These are phyloP conservation scores for Quercus tomentella DNA, from an alignment of 331 rosid species.

Conservation along the genomic window DNA sequence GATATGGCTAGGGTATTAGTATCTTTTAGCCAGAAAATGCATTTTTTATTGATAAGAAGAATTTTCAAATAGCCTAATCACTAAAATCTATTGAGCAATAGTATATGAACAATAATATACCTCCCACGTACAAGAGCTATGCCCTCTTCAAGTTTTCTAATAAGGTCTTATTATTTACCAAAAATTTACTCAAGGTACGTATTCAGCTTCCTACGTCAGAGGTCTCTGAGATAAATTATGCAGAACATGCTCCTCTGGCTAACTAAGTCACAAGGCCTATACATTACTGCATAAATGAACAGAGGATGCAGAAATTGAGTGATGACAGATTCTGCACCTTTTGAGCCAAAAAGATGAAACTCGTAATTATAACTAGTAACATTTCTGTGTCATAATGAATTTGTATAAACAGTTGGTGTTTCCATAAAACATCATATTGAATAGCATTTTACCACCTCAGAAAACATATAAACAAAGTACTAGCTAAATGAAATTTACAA, in stretches of 20 bases:
- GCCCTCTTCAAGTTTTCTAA: not conserved
- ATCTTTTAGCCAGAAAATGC: not conserved
- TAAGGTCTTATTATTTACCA: not conserved
- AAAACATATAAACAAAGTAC: not conserved
- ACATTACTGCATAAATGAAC: not conserved
- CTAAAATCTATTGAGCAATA: not conserved
- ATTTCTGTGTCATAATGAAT: not conserved
- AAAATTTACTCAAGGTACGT: not conserved
- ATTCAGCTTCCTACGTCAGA: not conserved
- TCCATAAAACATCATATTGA: not conserved
- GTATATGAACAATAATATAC: not conserved
- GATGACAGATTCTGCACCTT: not conserved
- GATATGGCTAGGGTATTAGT: too few species aligned
- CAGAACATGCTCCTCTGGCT: not conserved
- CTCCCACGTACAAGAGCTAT: not conserved
- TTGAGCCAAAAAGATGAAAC: not conserved
- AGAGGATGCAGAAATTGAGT: not conserved
- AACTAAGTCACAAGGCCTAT: not conserved
- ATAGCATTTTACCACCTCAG: not conserved
- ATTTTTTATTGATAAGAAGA: not conserved
- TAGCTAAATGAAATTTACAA: not conserved
- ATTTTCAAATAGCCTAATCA: not conserved
- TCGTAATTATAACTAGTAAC: not conserved
- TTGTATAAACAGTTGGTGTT: not conserved
- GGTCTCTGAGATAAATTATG: not conserved